Conservation (phyloP, 352 stramenopile species). For the Phytophthora kernoviae region DNA sequence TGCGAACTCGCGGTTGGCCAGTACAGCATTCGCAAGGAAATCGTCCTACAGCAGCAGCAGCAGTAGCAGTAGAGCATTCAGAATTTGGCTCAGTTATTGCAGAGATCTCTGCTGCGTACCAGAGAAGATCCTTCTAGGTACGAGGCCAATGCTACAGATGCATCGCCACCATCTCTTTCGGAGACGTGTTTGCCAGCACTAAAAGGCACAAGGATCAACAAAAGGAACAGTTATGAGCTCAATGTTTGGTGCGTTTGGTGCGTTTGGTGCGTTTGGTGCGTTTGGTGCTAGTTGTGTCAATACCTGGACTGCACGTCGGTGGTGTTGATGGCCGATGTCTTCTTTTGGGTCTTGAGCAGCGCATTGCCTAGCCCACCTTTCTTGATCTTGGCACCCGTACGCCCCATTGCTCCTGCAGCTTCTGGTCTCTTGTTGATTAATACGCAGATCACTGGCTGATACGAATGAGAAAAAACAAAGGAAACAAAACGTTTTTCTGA, state of each 20-base stretch:
- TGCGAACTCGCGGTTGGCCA: constrained; percentile 93
- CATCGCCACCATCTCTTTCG: constrained; percentile 79
- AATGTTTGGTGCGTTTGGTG: no score
- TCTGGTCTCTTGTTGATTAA: constrained; percentile 3
- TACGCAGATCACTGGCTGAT: constrained; percentile 21
- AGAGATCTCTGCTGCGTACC: constrained; percentile 26
- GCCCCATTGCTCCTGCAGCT: constrained; percentile 58
- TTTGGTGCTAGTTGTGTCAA: no score
- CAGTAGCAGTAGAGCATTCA: neutral
- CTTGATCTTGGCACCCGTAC: constrained; percentile 73
- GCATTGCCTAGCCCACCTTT: constrained; percentile 78
- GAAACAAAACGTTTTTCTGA: no score
- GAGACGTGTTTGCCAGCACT: constrained; percentile 87
- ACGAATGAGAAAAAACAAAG: neutral
- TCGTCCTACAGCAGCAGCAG: constrained; percentile 69
- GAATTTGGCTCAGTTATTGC: neutral
- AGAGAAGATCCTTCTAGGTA: constrained; percentile 88
- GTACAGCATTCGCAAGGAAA: constrained; percentile 91
- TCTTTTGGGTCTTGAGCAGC: constrained; percentile 81
- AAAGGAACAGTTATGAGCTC: neutral
- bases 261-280: no score
- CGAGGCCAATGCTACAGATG: constrained; percentile 78
- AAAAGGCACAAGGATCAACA: neutral
- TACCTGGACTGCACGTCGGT: constrained; percentile 82
- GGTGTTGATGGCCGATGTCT: constrained; percentile 64